Conservation (phyloP, 495 filamentous ascomycete species). For the Talaromyces wortmannii region DNA sequence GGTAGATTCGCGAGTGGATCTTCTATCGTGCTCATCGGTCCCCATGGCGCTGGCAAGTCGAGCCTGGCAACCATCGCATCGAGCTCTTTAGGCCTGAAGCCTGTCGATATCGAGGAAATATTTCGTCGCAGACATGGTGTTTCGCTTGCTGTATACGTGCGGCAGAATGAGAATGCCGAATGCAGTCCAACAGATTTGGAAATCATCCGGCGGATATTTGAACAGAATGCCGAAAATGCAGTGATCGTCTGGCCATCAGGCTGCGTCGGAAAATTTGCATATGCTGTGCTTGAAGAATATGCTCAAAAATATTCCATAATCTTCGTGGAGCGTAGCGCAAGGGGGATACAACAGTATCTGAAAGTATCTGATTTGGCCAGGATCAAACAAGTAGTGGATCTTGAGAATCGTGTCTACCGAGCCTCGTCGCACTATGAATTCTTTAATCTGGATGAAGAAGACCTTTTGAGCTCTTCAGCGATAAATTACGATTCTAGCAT, state of each 20-base stretch:
- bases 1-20: slow-evolving; percentile 9
- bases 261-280: background rate
- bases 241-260: background rate
- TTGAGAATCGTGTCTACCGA: slow-evolving; percentile 47
- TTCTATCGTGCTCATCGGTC: slow-evolving; percentile 69
- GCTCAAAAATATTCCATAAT: slow-evolving; percentile 60
- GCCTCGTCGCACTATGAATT: slow-evolving; percentile 70
- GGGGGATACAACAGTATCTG: slow-evolving; percentile 56
- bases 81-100: background rate
- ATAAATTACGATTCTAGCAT: background rate
- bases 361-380: slow-evolving; percentile 50
- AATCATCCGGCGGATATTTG: background rate
- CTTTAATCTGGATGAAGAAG: slow-evolving; percentile 49
- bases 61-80: slow-evolving; percentile 63
- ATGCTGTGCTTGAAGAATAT: slow-evolving; percentile 27
- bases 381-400: slow-evolving; percentile 43
- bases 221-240: background rate
- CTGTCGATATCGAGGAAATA: background rate
- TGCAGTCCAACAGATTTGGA: background rate
- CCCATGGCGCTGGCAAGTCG: slow-evolving; percentile 69
- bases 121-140: background rate
- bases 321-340: slow-evolving; percentile 60
- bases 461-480: background rate
- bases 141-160: background rate
- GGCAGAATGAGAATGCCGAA: background rate